Conservation (phyloP, 176 grass and related monocot genomes). For the Carex myosuroides region DNA sequence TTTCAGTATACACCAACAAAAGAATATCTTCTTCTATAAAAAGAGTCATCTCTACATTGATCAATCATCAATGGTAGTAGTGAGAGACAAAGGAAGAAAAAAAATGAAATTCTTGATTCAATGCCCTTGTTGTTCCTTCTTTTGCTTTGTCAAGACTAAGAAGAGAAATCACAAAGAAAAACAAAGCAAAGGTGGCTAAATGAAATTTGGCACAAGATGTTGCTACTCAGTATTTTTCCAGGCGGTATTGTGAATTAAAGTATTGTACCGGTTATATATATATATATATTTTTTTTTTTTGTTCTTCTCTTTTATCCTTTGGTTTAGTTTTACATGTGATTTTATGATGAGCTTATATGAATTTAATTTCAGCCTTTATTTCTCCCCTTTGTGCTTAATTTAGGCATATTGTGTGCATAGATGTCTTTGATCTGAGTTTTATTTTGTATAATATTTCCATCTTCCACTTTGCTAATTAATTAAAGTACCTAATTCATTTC, state of each 20-base stretch:
- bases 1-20: background rate
- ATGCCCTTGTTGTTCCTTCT: slow-evolving; percentile 31
- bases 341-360: background rate
- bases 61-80: background rate
- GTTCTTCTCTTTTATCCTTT: background rate
- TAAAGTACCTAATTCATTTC: background rate
- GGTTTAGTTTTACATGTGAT: background rate
- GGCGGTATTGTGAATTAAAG: background rate
- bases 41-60: background rate
- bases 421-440: background rate
- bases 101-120: slow-evolving; percentile 31
- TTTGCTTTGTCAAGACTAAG: slow-evolving; percentile 28
- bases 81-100: background rate
- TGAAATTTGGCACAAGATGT: background rate
- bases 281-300: background rate
- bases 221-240: background rate
- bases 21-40: slow-evolving; percentile 10
- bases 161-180: slow-evolving; percentile 20
- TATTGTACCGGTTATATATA: background rate
- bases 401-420: background rate
- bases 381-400: background rate
- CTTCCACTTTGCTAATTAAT: background rate
- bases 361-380: background rate
- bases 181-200: slow-evolving; percentile 15
- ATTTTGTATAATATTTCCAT: background rate